Evolutionary conservation across 2,329 filamentous ascomycete species (phyloP).

Genomic region (Tolypocladium endophyticum): DNA sequence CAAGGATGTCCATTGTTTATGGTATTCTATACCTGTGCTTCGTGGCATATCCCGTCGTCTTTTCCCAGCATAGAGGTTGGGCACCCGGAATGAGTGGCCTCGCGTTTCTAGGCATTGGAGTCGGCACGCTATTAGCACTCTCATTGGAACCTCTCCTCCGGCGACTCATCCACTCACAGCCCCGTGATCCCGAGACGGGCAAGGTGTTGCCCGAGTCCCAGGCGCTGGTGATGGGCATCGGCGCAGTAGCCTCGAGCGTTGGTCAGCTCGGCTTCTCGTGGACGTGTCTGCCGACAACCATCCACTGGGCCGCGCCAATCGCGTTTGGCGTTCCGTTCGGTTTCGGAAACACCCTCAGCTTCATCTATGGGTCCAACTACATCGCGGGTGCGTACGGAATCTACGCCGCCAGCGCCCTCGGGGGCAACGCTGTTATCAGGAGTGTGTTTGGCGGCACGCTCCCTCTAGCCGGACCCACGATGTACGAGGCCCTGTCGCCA

Average conservation of each 20-base stretch:
- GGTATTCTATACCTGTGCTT: conserved; percentile 85
- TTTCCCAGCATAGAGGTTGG: conserved; percentile 67
- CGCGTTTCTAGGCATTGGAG: conserved; percentile 62
- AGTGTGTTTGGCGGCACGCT: conserved; percentile 66
- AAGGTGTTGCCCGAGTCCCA: conserved; percentile 68
- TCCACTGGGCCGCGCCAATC: conserved; percentile 76
- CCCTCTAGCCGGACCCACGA: conserved; percentile 61
- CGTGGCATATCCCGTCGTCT: conserved; percentile 81
- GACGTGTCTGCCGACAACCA: conserved; percentile 67
- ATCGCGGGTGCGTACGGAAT: conserved; percentile 70
- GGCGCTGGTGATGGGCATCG: conserved; percentile 69
- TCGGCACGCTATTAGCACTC: conserved; percentile 52
- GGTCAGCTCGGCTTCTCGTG: conserved; percentile 83
- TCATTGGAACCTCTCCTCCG: conserved; percentile 61
- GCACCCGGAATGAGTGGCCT: conserved; percentile 61
- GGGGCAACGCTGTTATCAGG: conserved; percentile 67
- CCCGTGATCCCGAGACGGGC: conserved; percentile 64
- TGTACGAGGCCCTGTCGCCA: conserved; percentile 60
- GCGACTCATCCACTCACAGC: conserved; percentile 66
- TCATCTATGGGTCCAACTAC: conserved; percentile 78
- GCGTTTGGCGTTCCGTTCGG: conserved; percentile 73
- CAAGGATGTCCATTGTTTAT: conserved; percentile 71
- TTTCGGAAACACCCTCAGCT: conserved; percentile 63
- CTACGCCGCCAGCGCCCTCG: conserved; percentile 71
- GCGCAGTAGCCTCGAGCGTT: conserved; percentile 60